These are phyloP conservation scores for Candida odintsovae DNA, from an alignment of 805 yeast genomes.

Conservation along the genomic window DNA sequence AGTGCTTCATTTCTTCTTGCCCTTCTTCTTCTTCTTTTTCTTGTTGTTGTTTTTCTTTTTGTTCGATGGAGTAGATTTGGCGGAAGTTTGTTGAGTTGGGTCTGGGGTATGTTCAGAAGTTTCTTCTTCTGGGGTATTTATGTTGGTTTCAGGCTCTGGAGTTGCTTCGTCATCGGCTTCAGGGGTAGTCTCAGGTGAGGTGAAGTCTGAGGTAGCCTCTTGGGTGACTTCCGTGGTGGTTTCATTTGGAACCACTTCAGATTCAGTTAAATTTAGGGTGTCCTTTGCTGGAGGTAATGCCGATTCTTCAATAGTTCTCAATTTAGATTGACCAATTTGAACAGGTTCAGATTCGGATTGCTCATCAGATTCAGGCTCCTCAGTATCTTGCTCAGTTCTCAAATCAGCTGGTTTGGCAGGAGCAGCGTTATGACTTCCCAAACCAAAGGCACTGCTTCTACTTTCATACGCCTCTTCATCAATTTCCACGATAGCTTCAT, in stretches of 20 bases:
- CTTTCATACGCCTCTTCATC: constrained; percentile 26
- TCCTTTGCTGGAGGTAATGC: constrained; percentile 1
- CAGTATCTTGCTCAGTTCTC: neutral
- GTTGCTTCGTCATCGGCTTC: neutral
- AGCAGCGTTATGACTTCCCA: neutral
- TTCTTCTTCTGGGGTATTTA: neutral
- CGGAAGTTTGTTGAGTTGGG: neutral
- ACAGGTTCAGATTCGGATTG: too few species aligned
- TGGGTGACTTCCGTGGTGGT: neutral
- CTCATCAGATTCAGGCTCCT: neutral
- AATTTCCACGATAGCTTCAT: constrained; percentile 7
- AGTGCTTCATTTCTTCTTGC: neutral
- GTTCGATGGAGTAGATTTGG: neutral
- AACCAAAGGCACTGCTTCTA: constrained; percentile 21
- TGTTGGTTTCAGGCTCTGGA: neutral
- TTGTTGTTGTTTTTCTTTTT: constrained; percentile 2
- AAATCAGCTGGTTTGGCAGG: constrained; percentile 1
- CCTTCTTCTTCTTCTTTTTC: constrained; percentile 5
- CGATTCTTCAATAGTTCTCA: neutral
- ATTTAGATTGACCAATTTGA: neutral
- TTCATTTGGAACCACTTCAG: neutral
- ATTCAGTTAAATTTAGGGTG: neutral
- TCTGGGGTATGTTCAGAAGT: neutral
- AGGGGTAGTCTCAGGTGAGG: neutral
- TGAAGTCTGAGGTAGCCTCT: neutral